Conservation (phyloP, 495 filamentous ascomycete genomes). For the Tuber magnatum region DNA sequence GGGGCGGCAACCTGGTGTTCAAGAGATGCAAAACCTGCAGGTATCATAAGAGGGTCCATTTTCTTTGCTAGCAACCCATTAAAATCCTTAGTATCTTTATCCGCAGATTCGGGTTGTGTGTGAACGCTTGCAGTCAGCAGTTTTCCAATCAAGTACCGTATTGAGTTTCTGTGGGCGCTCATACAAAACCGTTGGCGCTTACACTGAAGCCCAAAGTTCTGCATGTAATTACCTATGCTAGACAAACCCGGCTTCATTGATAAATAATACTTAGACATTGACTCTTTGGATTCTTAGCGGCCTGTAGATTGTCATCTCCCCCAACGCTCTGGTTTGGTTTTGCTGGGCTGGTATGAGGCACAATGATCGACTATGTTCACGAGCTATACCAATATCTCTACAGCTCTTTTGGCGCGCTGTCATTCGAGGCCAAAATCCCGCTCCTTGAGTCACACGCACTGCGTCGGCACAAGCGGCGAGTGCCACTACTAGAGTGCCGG, state of each 20-base stretch:
- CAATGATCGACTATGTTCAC: neutral
- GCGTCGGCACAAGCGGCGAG: neutral
- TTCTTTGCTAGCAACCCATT: neutral
- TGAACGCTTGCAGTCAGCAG: neutral
- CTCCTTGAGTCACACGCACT: neutral
- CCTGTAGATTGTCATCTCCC: neutral
- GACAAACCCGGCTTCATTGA: neutral
- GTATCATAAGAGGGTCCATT: neutral
- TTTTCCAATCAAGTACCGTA: neutral
- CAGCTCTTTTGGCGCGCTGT: neutral
- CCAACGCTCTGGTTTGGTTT: accelerated
- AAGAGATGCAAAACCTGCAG: neutral
- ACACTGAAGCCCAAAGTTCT: neutral
- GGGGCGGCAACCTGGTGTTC: neutral
- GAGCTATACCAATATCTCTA: neutral
- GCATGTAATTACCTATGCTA: neutral
- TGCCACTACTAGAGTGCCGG: neutral
- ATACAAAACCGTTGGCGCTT: neutral
- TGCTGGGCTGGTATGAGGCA: neutral
- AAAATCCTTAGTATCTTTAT: neutral
- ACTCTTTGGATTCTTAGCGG: neutral
- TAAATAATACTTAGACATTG: neutral
- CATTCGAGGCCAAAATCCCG: neutral
- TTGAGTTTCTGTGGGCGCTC: neutral
- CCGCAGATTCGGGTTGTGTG: neutral